A percentile compares a stretch with the other conserved stretches of the same genome.
Evolutionary conservation across 78 protist genomes (phyloP).

Genomic region (Dictyostelium intermedium): DNA sequence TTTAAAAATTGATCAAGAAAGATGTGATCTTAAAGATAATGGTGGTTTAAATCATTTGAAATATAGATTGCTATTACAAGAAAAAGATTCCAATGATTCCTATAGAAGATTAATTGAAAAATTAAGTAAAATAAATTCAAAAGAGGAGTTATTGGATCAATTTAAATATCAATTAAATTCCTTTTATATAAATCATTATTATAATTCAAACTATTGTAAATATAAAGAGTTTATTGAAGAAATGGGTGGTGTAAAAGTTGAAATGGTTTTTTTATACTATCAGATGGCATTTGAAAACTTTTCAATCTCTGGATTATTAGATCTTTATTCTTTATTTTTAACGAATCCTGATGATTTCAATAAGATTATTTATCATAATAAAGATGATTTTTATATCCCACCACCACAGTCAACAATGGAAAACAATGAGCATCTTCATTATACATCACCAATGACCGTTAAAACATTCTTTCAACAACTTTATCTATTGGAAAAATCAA

Average conservation of each 20-base stretch:
- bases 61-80: not conserved
- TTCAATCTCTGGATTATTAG: not conserved
- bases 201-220: not conserved
- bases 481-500: not conserved
- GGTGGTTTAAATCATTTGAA: not conserved
- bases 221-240: not conserved
- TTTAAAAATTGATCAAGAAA: not conserved
- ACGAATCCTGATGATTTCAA: not conserved
- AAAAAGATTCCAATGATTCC: not conserved
- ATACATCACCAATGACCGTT: not conserved
- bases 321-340: not conserved
- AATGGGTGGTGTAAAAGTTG: not conserved
- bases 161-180: not conserved
- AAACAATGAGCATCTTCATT: not conserved
- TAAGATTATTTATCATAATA: not conserved
- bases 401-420: not conserved
- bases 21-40: not conserved
- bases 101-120: not conserved
- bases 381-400: not conserved
- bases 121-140: not conserved
- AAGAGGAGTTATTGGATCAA: not conserved
- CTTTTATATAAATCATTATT: not conserved
- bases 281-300: not conserved
- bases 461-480: not conserved
- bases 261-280: not conserved